These are phyloP conservation scores for Chaetothyriales sp. DNA, from an alignment of 2,329 filamentous ascomycete genomes.

Conservation along the genomic window DNA sequence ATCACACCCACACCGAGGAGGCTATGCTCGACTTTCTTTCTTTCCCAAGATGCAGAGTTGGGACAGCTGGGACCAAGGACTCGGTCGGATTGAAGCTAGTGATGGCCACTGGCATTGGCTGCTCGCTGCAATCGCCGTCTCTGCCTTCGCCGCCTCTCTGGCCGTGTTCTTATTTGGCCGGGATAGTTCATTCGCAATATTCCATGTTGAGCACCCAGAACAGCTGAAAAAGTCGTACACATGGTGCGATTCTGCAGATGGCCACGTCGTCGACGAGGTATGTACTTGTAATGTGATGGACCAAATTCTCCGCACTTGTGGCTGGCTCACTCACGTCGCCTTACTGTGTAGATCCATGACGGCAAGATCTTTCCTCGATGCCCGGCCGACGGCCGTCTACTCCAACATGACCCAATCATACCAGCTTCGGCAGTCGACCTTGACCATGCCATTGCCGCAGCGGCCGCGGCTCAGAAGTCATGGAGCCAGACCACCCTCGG, in stretches of 20 bases:
- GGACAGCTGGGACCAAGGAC: no score
- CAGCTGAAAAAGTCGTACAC: constrained; percentile 6
- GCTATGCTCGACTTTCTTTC: no score
- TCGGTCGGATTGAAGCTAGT: background rate
- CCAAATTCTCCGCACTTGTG: background rate
- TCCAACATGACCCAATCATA: constrained; percentile 50
- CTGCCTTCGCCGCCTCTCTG: background rate
- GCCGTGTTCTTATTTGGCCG: background rate
- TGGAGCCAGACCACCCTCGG: constrained; percentile 70
- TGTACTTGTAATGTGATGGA: background rate
- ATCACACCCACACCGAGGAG: no score
- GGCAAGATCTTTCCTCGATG: constrained; percentile 30
- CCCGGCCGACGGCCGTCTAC: constrained; percentile 73
- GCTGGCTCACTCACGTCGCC: background rate
- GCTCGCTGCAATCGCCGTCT: background rate
- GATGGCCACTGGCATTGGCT: background rate
- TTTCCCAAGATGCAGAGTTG: no score
- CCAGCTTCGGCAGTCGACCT: constrained; percentile 65
- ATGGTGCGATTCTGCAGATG: background rate
- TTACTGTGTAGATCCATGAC: constrained; percentile 8
- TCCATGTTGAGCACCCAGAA: background rate
- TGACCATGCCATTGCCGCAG: constrained; percentile 61
- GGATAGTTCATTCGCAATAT: background rate
- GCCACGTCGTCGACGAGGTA: background rate
- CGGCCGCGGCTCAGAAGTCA: constrained; percentile 57